Conservation (phyloP, 2,329 filamentous ascomycete species). For the Metarhizium rileyi region DNA sequence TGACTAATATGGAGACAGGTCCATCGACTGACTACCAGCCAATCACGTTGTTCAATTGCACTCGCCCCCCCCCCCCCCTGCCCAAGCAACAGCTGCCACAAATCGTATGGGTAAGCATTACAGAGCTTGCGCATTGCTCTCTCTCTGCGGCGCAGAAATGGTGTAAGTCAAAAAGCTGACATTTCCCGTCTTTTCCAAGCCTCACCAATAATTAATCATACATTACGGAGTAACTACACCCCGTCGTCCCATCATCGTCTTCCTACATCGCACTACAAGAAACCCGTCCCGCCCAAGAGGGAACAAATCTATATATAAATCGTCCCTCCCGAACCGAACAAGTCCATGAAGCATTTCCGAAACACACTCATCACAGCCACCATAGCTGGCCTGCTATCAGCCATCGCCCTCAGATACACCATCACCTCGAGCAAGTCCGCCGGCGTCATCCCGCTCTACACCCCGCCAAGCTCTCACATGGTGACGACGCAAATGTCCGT, state of each 20-base stretch:
- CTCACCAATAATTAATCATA: too few relatives aligned
- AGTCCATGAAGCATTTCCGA: not conserved
- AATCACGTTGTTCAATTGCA: not conserved
- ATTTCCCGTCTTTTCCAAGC: too few relatives aligned
- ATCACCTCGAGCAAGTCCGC: not conserved
- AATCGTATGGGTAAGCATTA: not conserved
- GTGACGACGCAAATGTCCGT: constrained; percentile 48
- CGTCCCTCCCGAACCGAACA: not conserved
- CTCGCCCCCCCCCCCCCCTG: not conserved
- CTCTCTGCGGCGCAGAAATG: too few relatives aligned
- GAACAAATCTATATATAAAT: not conserved
- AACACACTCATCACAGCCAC: not conserved
- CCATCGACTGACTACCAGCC: not conserved
- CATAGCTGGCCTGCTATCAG: not conserved
- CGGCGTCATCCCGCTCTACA: not conserved
- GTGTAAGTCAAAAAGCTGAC: too few relatives aligned
- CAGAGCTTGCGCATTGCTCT: not conserved
- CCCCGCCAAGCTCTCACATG: not conserved
- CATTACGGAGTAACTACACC: too few relatives aligned
- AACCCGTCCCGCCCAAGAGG: not conserved
- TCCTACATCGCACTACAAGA: too few relatives aligned
- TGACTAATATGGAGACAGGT: constrained; percentile 14
- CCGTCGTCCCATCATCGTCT: too few relatives aligned
- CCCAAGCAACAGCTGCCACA: not conserved
- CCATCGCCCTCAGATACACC: not conserved